Evolutionary conservation across 106 monocot genomes (phyloP).

Genomic region (Dendrobium officinale): DNA sequence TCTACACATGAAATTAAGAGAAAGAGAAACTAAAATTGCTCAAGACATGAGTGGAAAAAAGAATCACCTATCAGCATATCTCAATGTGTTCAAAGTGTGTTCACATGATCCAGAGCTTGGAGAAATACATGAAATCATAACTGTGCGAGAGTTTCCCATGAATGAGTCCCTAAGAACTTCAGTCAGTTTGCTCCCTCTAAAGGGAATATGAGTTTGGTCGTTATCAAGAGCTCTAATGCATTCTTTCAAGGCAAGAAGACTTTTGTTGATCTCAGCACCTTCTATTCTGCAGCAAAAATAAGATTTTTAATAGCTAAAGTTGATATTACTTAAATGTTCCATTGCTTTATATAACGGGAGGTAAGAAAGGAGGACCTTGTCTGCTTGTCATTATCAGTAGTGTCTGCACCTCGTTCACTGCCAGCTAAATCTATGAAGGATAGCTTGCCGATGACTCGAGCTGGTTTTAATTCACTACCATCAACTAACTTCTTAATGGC

Average conservation of each 20-base stretch:
- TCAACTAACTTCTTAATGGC: constrained; percentile 74
- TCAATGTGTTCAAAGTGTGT: constrained; percentile 86
- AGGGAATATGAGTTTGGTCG: constrained; percentile 95
- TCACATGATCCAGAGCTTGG: constrained; percentile 98
- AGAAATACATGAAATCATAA: constrained; percentile 97
- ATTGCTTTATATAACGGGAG: background rate
- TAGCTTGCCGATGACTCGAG: constrained; percentile 71
- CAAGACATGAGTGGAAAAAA: background rate
- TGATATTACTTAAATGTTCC: background rate
- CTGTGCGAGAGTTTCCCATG: constrained; percentile 86
- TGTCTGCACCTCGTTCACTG: constrained; percentile 98
- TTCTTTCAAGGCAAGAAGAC: constrained; percentile 91
- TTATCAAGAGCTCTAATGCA: constrained; percentile 98
- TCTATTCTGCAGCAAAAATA: constrained; percentile 65
- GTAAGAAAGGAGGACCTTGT: constrained; percentile 44
- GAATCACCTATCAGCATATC: constrained; percentile 94
- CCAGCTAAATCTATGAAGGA: constrained; percentile 97
- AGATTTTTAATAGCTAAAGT: background rate
- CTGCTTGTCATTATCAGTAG: constrained; percentile 97
- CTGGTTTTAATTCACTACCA: constrained; percentile 68
- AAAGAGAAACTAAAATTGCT: background rate
- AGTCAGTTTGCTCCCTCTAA: constrained; percentile 93
- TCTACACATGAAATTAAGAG: background rate
- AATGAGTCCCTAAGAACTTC: constrained; percentile 94
- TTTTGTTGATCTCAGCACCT: constrained; percentile 99